Evolutionary conservation across 768 basidiomycete genomes (phyloP).

Genomic region (Chiua virens): DNA sequence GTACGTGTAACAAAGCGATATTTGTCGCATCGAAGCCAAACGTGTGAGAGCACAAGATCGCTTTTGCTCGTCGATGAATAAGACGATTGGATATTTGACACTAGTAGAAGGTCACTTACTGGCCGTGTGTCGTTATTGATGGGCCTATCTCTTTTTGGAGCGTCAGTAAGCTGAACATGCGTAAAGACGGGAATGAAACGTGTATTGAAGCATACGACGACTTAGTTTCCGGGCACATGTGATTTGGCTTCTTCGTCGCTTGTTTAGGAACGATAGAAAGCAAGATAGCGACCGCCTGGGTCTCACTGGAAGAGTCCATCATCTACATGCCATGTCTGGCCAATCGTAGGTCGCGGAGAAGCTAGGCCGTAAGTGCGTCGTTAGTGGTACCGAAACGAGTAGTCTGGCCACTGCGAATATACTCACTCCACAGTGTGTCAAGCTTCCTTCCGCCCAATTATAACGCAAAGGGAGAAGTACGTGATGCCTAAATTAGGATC

Average conservation of each 20-base stretch:
- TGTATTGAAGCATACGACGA: neutral
- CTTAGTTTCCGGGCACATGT: neutral
- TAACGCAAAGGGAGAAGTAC: neutral
- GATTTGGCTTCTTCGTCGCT: neutral
- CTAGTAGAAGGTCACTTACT: too few species aligned
- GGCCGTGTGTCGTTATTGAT: neutral
- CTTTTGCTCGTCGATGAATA: neutral
- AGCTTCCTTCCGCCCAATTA: neutral
- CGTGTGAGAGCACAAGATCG: neutral
- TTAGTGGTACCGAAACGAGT: neutral
- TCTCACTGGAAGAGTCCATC: neutral
- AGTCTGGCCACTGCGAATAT: slow-evolving; percentile 5
- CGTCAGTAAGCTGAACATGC: neutral
- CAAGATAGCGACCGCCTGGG: too few species aligned
- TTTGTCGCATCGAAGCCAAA: neutral
- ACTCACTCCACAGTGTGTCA: slow-evolving; percentile 14
- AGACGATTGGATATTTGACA: neutral
- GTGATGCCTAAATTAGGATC: neutral
- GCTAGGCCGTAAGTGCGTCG: neutral
- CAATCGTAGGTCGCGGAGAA: slow-evolving; percentile 10
- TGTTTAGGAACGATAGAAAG: neutral
- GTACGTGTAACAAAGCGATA: slow-evolving; percentile 9
- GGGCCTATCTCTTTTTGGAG: neutral
- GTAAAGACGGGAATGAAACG: slow-evolving; percentile 9
- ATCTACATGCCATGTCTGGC: neutral